Base-by-base conservation (phyloP, 345 rosid genomes). In the Euphorbia tirucalli region DNA sequence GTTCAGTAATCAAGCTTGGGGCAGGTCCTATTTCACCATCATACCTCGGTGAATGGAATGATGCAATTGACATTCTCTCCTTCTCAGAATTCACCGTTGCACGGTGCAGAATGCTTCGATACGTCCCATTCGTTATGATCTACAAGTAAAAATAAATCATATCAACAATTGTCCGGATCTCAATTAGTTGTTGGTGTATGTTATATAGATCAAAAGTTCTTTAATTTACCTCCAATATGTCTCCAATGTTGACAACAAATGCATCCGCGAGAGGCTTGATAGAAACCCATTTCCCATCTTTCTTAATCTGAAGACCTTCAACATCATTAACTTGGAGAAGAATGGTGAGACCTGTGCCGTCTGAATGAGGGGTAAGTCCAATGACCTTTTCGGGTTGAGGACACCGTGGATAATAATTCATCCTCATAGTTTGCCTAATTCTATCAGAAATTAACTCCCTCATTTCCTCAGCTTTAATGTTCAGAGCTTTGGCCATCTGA, bases 21-120 rank as follows among this genome's bases (percentile, higher is more conserved):
- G 92, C 87, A 0, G 93, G 87, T 7, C 82, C 79, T 3, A 86
- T 61, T 24, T 75, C 71, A 1, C 83, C 74, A 43, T 74, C 81
- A 61, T 59, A 71, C 5, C 61, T 70, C 0, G 85, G 77, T 50
- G 69, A 54, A 22, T 57, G 74, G 69, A 86, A 86, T 30, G 83
- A 68, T 8, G 87, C 89, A 37, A 86, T 61, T 4, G 89, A 85
- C 46, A 85, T 68, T 43, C 85, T 83, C 63, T 85, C 90, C 60
- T 68, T 81, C 6, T 65, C 77, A 0, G 75, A 56, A 24, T 83
- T 85, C 49, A 86, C 85, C 27, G 77, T 72, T 15, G 79, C 89
- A 4, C 87, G 70, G 71, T 83, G 87, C 77, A 82, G 87, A 0
- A 85, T 73, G 80, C 90, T 85, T 19, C 77, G 66, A 32, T 82